A percentile compares a stretch with the other conserved stretches of the same genome.
phyloP scores from a whole-genome alignment of 352 stramenopile species.

The Phytophthora aleatoria region DNA sequence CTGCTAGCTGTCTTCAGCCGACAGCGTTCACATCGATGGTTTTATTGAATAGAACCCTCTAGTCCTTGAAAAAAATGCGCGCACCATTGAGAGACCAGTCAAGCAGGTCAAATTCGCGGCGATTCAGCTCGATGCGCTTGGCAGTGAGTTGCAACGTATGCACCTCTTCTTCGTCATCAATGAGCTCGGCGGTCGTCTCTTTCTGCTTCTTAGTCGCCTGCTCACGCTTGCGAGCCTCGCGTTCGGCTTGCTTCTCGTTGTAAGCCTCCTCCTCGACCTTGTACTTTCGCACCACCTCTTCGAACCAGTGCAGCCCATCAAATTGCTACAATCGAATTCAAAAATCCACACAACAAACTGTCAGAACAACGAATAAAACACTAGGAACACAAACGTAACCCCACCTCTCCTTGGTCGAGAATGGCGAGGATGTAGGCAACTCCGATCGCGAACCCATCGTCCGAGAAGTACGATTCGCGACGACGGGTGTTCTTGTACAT shows the following conservation, averaged over 20 bases:
- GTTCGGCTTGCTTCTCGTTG: slow-evolving; percentile 83
- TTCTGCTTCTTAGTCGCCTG: slow-evolving; percentile 82
- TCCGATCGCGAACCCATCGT: slow-evolving; percentile 96
- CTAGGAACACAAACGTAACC: slow-evolving; percentile 4
- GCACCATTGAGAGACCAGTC: slow-evolving; percentile 92
- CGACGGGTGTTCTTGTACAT: slow-evolving; percentile 95
- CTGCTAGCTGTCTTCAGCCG: slow-evolving; percentile 18
- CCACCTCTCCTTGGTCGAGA: slow-evolving; percentile 85
- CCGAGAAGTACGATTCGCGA: slow-evolving; percentile 95
- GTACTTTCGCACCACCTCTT: slow-evolving; percentile 89
- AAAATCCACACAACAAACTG: not conserved
- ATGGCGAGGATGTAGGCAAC: slow-evolving; percentile 94
- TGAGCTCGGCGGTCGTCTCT: slow-evolving; percentile 83
- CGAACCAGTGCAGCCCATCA: slow-evolving; percentile 91
- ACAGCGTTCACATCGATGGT: slow-evolving; percentile 7
- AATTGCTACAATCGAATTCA: slow-evolving; percentile 60
- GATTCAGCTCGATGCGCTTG: slow-evolving; percentile 88
- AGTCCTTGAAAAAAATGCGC: slow-evolving; percentile 94
- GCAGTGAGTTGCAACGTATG: slow-evolving; percentile 87
- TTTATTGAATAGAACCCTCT: not conserved
- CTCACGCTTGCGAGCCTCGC: slow-evolving; percentile 76
- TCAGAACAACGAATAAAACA: slow-evolving; percentile 8
- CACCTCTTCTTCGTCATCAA: slow-evolving; percentile 88
- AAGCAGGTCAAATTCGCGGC: slow-evolving; percentile 89
- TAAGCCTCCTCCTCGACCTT: slow-evolving; percentile 82